Base-by-base conservation (phyloP, 2,329 filamentous ascomycete genomes). In the Cercospora brassicicola region DNA sequence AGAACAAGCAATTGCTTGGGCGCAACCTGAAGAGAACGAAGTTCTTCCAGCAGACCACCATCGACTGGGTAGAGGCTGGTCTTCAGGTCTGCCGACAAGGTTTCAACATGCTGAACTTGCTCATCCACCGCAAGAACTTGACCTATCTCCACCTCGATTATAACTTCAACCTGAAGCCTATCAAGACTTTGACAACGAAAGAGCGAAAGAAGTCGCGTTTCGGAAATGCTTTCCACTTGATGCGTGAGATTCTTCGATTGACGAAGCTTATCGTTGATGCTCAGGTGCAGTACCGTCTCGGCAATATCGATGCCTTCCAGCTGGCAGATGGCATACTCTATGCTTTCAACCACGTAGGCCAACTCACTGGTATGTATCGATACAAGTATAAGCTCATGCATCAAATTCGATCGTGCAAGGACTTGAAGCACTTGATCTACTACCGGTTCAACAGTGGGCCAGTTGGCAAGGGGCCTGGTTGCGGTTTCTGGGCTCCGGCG, bases 331-430 rank as follows among this genome's bases (percentile, higher is more conserved):
- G 95, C 80, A 99, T 99, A 66, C 85, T 98, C n/a, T 99, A 99
- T 75, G 96, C 95, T 18, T 99, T 99, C 84, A 99, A 99, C 82
- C 95, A 99, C 75, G 95, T 99, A 66, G 95, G 95, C 70, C 96
- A 99, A 81, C 85, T 99, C 69, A 99, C 95, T 15, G 95, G 95
- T 79, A 99, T 99, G 95, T 99, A 99, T 82, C 91, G 95, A 69
- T 99, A 99, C 87, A 99, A 99, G 85, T 99, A 99, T 85, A 99
- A 99, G 85, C 86, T 99, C 66, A 99, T 99, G 95, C 95, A 99
- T 79, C 95, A 99, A 81, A 99, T 99, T 75, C 92, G 95, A 75
- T 96, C 95, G 0, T 99, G 95, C 85, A 99, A 99, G 82, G 95
- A 99, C 82, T 81, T 99, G 78, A 99, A 99, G 87, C 95, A 99